Evolutionary conservation across 2,329 filamentous ascomycete genomes (phyloP).

Genomic region (Bipolaris oryzae): DNA sequence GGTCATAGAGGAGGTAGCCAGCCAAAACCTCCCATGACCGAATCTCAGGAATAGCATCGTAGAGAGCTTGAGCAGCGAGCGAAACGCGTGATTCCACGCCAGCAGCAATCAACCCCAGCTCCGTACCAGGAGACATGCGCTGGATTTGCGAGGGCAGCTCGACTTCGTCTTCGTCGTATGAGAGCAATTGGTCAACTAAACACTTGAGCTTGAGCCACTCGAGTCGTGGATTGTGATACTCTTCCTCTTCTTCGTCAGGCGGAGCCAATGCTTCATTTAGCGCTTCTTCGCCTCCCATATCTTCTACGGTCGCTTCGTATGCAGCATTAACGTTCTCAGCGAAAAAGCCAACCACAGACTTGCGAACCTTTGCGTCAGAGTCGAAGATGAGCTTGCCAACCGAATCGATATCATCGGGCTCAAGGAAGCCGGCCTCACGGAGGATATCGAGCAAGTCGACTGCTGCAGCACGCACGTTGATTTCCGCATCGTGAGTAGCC

Average conservation of each 20-base stretch:
- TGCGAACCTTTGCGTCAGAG: constrained; percentile 80
- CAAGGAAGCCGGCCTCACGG: constrained; percentile 81
- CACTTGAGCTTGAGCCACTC: constrained; percentile 94
- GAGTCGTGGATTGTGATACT: constrained; percentile 74
- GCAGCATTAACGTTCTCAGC: constrained; percentile 83
- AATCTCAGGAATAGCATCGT: constrained; percentile 79
- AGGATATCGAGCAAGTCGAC: constrained; percentile 83
- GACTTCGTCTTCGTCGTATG: constrained; percentile 75
- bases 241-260: constrained; percentile 72
- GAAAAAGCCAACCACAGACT: constrained; percentile 89
- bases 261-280: constrained; percentile 76
- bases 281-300: constrained; percentile 78
- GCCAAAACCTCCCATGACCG: constrained; percentile 86
- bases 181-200: constrained; percentile 79
- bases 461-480: constrained; percentile 76
- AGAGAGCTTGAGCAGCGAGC: constrained; percentile 83
- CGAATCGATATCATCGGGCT: constrained; percentile 88
- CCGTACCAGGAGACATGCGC: constrained; percentile 50
- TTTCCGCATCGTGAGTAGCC: constrained; percentile 82
- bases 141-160: constrained; percentile 60
- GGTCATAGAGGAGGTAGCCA: constrained; percentile 90
- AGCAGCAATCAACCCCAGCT: constrained; percentile 60
- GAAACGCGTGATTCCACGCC: constrained; percentile 81
- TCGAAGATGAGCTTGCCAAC: constrained; percentile 91
- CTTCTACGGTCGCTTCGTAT: constrained; percentile 79